Evolutionary conservation across 768 basidiomycete species (phyloP).

Genomic region (Xerocomellus dryophilus): DNA sequence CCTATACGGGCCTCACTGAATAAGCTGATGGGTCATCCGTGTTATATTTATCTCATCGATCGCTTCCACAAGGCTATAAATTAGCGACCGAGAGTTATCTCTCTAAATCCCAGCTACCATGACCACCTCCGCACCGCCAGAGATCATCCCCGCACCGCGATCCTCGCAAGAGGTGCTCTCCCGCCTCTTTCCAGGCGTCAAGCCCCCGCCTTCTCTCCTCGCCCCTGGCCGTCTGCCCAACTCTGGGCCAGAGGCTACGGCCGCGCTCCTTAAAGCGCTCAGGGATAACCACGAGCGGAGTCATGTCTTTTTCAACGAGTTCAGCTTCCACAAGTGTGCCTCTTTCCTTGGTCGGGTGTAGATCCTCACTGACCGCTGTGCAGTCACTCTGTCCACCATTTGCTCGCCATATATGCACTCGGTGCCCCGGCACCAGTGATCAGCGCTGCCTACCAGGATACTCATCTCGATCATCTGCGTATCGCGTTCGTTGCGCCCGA

Average conservation of each 20-base stretch:
- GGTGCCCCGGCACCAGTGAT: slow-evolving; percentile 48
- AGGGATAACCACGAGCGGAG: slow-evolving; percentile 51
- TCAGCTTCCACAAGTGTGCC: slow-evolving; percentile 32
- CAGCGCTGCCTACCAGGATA: slow-evolving; percentile 39
- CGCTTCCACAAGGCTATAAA: slow-evolving; percentile 10
- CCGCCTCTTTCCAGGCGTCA: slow-evolving; percentile 32
- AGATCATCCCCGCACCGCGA: slow-evolving; percentile 13
- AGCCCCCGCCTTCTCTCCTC: slow-evolving; percentile 33
- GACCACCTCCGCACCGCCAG: slow-evolving; percentile 29
- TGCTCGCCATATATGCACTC: slow-evolving; percentile 57
- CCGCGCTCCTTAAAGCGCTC: slow-evolving; percentile 39
- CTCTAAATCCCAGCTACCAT: neutral
- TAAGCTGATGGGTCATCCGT: too few species aligned
- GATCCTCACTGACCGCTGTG: neutral
- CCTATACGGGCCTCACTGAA: too few species aligned
- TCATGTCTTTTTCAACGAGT: slow-evolving; percentile 53
- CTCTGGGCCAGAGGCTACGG: slow-evolving; percentile 37
- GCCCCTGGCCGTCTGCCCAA: slow-evolving; percentile 39
- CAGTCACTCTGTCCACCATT: slow-evolving; percentile 57
- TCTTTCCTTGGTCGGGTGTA: neutral
- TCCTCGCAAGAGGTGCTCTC: slow-evolving; percentile 25
- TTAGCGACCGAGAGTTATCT: neutral
- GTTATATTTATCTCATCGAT: neutral
- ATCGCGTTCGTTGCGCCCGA: slow-evolving; percentile 31
- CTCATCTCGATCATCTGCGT: slow-evolving; percentile 39